Percentiles rank a stretch among this genome's conserved stretches.
These are phyloP conservation scores for Saturnispora besseyi DNA, from an alignment of 805 yeast species.

Conservation along the genomic window DNA sequence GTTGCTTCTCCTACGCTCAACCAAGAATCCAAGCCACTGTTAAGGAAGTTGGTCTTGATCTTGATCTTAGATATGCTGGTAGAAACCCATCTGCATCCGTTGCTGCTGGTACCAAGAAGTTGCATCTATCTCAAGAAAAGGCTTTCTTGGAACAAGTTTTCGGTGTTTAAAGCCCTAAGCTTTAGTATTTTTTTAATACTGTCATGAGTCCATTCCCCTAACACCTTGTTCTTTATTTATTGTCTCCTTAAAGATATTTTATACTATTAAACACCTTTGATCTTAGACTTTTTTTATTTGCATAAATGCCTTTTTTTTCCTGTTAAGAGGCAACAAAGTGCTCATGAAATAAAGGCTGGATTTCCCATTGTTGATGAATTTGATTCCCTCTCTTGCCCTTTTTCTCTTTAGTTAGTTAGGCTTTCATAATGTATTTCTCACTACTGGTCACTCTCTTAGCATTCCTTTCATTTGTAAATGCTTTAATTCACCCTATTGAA, in stretches of 20 bases:
- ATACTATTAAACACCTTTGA: background rate
- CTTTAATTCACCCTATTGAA: slow-evolving; percentile 47
- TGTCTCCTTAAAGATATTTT: background rate
- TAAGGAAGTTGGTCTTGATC: slow-evolving; percentile 59
- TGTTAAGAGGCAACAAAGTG: background rate
- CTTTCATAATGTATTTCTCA: background rate
- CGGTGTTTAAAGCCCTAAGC: slow-evolving; percentile 13
- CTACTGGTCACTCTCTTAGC: background rate
- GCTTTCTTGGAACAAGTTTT: slow-evolving; percentile 77
- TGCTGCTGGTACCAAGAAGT: slow-evolving; percentile 92
- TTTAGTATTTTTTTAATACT: background rate
- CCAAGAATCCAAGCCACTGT: slow-evolving; percentile 80
- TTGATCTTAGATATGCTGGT: slow-evolving; percentile 76
- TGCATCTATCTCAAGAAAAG: slow-evolving; percentile 83
- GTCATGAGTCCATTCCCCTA: background rate
- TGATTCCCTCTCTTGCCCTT: background rate
- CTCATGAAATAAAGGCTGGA: background rate
- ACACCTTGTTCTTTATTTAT: background rate
- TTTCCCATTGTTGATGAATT: background rate
- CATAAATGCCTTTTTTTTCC: background rate
- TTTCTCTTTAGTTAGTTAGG: background rate
- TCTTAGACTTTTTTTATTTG: background rate
- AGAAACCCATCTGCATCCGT: slow-evolving; percentile 97
- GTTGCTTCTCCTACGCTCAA: slow-evolving; percentile 67
- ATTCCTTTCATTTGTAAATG: background rate